Base-by-base conservation (phyloP, 2,329 filamentous ascomycete species). In the Fusarium agapanthi region DNA sequence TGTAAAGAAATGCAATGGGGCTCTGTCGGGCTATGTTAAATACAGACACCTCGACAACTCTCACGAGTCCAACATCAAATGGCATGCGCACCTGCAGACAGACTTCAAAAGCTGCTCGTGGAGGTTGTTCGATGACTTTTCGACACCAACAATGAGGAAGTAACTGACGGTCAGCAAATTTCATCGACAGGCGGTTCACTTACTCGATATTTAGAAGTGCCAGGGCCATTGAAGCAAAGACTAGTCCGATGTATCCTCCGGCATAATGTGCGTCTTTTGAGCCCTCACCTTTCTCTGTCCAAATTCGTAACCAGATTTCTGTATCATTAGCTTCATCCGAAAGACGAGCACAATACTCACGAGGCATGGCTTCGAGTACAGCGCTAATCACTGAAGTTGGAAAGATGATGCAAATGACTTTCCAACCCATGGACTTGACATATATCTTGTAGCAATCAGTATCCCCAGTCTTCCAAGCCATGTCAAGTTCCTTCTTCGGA, bases 1-100 rank as follows among this genome's bases (percentile, higher is more conserved):
- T 0, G 82, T 82, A 51, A 86, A 85, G 60, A 82, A 86, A 5
- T 76, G 74, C 1, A 85, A 72, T 0, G 84, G 81, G 1, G 84
- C 84, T 12, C 80, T 83, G 68, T 18, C 32, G 2, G 16, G 0
- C 0, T 7, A 26, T 0, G n/a, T 51, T 37, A 51, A 7, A 35
- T 10, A 47, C 30, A 22, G 9, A 14, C n/a, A 50, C 11, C 12
- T 15, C 0, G 6, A 15, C 0, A 22, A 13, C 14, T 30, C 14
- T 30, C 14, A 3, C 9, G 3, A 48, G 22, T 9, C 20, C 28
- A 32, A 13, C 18, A 24, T 3, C 3, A 5, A 6, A 7, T 30
- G 15, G 34, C 9, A 18, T 35, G 9, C 54, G 26, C 30, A 72
- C 68, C 64, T 67, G 24, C 64, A 61, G 1, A 78, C 73, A 5